Conservation (phyloP, 176 grass and related monocot genomes). For the Oryza coarctata region DNA sequence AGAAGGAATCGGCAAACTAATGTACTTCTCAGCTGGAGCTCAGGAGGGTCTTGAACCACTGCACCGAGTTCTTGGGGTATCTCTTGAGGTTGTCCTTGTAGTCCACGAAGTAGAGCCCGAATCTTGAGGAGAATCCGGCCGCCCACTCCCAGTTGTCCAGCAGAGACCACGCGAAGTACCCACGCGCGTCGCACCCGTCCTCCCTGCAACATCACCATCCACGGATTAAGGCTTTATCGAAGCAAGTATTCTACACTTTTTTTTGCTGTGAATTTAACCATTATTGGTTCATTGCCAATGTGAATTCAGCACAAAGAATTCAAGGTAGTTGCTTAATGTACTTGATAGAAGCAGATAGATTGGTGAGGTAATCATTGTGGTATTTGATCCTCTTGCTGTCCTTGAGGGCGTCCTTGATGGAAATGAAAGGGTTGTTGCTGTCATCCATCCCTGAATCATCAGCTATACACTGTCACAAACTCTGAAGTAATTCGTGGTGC, state of each 20-base stretch:
- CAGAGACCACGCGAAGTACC: conserved; percentile 96
- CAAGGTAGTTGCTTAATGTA: not conserved
- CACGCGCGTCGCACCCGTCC: conserved; percentile 83
- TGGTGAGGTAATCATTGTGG: conserved; percentile 73
- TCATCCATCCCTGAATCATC: conserved; percentile 74
- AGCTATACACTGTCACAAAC: not conserved
- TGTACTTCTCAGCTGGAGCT: conserved; percentile 12
- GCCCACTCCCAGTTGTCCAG: conserved; percentile 99
- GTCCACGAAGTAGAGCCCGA: conserved; percentile 86
- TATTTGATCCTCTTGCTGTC: conserved; percentile 87
- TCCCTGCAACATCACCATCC: conserved; percentile 48
- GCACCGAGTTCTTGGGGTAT: conserved; percentile 93
- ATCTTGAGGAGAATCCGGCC: conserved; percentile 76
- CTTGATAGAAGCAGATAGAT: conserved; percentile 70
- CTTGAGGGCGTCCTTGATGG: conserved; percentile 70
- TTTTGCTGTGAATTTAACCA: not conserved
- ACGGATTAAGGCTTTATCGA: not conserved
- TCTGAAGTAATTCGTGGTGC: not conserved
- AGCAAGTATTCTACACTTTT: not conserved
- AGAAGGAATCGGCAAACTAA: not conserved
- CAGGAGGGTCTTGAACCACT: conserved; percentile 90
- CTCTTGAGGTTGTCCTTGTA: conserved; percentile 86
- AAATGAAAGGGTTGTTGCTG: conserved; percentile 64
- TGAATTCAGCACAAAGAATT: not conserved
- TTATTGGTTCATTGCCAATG: too few species aligned